Conservation (phyloP, 2,329 filamentous ascomycete genomes). For the Ascochyta clinopodiicola region DNA sequence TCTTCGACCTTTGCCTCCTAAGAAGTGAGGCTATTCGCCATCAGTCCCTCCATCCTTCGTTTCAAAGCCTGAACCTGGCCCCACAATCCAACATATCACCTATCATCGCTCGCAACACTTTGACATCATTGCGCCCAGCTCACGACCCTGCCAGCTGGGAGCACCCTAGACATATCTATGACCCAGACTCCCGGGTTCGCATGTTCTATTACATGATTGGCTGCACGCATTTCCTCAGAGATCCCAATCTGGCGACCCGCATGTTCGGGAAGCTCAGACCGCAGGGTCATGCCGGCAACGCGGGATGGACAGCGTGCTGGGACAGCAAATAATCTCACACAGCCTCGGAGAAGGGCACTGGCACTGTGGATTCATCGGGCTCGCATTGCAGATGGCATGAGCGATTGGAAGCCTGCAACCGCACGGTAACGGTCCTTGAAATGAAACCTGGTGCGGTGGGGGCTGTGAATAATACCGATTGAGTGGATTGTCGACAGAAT, state of each 20-base stretch:
- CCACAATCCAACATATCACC: constrained; percentile 6
- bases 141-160: constrained; percentile 8
- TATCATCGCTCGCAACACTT: constrained; percentile 12
- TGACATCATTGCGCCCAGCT: constrained; percentile 10
- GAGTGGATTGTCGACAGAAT: constrained; percentile 2
- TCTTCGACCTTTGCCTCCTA: constrained; percentile 13
- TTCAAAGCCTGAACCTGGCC: not conserved
- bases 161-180: not conserved
- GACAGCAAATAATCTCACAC: constrained; percentile 3
- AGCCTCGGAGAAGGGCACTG: constrained; percentile 1
- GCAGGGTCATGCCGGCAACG: constrained; percentile 17
- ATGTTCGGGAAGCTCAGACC: constrained; percentile 15
- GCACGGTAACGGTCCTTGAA: not conserved
- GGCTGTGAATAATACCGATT: not conserved
- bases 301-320: constrained; percentile 15
- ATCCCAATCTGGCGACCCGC: constrained; percentile 15
- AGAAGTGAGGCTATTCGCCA: constrained; percentile 24
- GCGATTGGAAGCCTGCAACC: constrained; percentile 4
- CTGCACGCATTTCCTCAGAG: not conserved
- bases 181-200: constrained; percentile 12
- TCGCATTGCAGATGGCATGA: not conserved
- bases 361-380: not conserved
- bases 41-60: constrained; percentile 14
- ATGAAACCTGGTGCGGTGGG: not conserved
- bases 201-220: constrained; percentile 1